A percentile compares a stretch with the other conserved stretches of the same genome.
These are phyloP conservation scores for Aspergillus spinulosporus DNA, from an alignment of 2,329 filamentous ascomycete genomes.

Conservation along the genomic window DNA sequence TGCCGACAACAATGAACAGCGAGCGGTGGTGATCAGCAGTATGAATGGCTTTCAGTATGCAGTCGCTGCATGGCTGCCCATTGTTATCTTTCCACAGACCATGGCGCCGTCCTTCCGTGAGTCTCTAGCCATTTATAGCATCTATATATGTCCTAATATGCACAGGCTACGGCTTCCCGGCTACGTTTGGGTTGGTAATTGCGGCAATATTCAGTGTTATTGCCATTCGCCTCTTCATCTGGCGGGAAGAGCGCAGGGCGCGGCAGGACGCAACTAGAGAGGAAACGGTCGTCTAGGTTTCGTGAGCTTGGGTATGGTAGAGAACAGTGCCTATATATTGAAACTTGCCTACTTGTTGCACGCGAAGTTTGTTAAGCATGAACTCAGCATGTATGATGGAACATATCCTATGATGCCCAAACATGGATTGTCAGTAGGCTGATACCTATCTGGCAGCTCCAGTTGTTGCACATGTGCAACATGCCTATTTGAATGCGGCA, in stretches of 20 bases:
- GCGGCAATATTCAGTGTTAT: constrained; percentile 11
- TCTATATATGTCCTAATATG: neutral
- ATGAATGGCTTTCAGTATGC: constrained; percentile 54
- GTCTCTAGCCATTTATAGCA: neutral
- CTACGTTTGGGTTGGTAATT: constrained; percentile 16
- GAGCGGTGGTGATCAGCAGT: constrained; percentile 45
- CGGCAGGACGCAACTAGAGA: too few relatives aligned
- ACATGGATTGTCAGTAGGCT: too few relatives aligned
- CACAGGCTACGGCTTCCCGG: constrained; percentile 15
- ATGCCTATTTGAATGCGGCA: too few relatives aligned
- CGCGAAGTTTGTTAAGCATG: too few relatives aligned
- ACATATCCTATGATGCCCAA: too few relatives aligned
- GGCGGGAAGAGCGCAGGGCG: neutral
- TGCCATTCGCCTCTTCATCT: constrained; percentile 7
- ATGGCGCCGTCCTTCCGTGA: constrained; percentile 16
- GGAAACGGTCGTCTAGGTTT: too few relatives aligned
- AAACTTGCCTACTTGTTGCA: too few relatives aligned
- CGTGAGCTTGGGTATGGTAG: too few relatives aligned
- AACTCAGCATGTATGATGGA: too few relatives aligned
- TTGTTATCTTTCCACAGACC: constrained; percentile 20
- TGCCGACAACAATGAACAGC: constrained; percentile 34
- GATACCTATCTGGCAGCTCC: too few relatives aligned
- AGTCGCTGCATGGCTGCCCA: constrained; percentile 19
- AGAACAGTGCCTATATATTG: too few relatives aligned
- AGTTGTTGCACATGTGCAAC: too few relatives aligned